Base-by-base conservation (phyloP, 192 early-diverging fungal species). In the Obelidium mucronatum region DNA sequence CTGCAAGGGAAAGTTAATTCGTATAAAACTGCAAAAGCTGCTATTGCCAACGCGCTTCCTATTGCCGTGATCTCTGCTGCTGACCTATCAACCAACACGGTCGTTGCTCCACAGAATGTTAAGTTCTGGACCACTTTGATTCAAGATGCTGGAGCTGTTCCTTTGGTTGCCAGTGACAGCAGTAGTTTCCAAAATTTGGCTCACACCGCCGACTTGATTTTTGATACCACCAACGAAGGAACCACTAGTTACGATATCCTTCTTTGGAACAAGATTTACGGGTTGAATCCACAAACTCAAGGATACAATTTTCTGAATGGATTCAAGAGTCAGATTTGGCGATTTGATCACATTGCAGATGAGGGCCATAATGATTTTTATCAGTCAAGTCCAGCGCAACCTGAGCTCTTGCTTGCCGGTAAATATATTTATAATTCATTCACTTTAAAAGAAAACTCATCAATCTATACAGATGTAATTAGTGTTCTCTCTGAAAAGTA, bases 291-390 rank as follows among this genome's bases (percentile, higher is more conserved):
- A n/a, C 11, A 19, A 39, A 39, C 64, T 15, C 1, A 15, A n/a
- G 64, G 67, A 69, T 69, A 69, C 67, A 24, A 31, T 8, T 69
- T 69, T 33, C 19, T 69, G 39, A 54, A 52, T 8, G 67, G 67
- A 8, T 44, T 44, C 36, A 35, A 24, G 11, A 26, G 40, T 2
- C 44, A 51, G n/a, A 36, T 69, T 8, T 69, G 39, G 40, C 67
- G 67, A 15, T 17, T 69, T 19, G 67, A 69, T 30, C 34, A 51
- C 11, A 6, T 60, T 26, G 6, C 33, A 60, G 24, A 8, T 26
- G 24, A 60, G 8, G 24, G 58, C 58, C 13, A 31, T 60, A 13
- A 31, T 40, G 67, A 69, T 44, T 69, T 52, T 34, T 51, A 53
- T 31, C 17, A 69, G 11, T 69, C 67, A 24, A 11, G 28, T 53